These are phyloP conservation scores for Thelephora ganbajun DNA, from an alignment of 768 basidiomycete genomes.

Conservation along the genomic window DNA sequence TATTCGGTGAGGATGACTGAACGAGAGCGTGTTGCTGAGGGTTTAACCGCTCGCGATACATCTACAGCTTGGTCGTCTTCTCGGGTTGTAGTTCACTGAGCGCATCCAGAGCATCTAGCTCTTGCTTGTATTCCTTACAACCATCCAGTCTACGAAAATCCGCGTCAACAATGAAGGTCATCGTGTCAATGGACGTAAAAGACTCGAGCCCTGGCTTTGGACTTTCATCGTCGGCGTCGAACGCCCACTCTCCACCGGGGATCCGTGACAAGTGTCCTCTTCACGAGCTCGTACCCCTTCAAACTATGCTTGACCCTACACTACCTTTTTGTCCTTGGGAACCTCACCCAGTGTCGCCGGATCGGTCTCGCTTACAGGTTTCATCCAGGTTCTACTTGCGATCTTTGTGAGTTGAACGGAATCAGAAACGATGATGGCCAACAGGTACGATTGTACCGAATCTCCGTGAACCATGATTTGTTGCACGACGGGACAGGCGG, in stretches of 20 bases:
- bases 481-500: conserved; percentile 50
- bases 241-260: conserved; percentile 67
- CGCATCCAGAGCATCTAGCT: conserved; percentile 62
- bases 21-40: no score
- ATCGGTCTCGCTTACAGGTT: conserved; percentile 38
- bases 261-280: no score
- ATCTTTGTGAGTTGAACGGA: conserved; percentile 54
- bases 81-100: conserved; percentile 58
- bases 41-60: no score
- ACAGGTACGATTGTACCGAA: conserved; percentile 69
- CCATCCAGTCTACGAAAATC: conserved; percentile 67
- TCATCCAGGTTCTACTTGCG: conserved; percentile 37
- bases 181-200: no score
- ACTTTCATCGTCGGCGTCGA: conserved; percentile 89
- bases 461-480: conserved; percentile 89
- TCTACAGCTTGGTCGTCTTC: no score
- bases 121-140: conserved; percentile 52
- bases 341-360: conserved; percentile 32
- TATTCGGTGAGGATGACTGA: no score
- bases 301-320: conserved; percentile 42
- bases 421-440: conserved; percentile 78
- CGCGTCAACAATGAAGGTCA: no score
- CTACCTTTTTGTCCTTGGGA: conserved; percentile 46
- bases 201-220: conserved; percentile 49
- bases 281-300: no score